Evolutionary conservation across 768 basidiomycete genomes (phyloP).

Genomic region (Hericium erinaceus): DNA sequence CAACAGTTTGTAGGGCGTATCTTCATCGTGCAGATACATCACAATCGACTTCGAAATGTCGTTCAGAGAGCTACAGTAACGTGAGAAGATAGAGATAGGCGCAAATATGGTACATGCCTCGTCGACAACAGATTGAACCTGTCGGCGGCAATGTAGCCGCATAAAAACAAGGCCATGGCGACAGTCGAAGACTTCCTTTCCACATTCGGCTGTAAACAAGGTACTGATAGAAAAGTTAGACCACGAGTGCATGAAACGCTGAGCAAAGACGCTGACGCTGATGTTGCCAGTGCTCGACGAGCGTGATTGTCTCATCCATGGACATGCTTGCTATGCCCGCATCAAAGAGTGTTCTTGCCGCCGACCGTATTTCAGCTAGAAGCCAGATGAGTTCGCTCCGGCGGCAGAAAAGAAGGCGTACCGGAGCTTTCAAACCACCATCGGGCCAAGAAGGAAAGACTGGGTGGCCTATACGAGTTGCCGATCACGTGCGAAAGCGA

Average conservation of each 20-base stretch:
- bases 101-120: conserved; percentile 34
- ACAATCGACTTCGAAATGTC: conserved; percentile 81
- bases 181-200: conserved; percentile 49
- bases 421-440: conserved; percentile 72
- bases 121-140: conserved; percentile 69
- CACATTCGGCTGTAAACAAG: conserved; percentile 48
- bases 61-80: conserved; percentile 50
- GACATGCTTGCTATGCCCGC: conserved; percentile 57
- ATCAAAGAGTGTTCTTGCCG: conserved; percentile 73
- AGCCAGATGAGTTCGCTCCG: not conserved
- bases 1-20: conserved; percentile 53
- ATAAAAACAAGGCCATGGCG: conserved; percentile 68
- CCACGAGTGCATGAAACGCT: conserved; percentile 9
- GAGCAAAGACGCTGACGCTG: conserved; percentile 34
- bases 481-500: conserved; percentile 60
- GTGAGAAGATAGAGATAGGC: not conserved
- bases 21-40: conserved; percentile 67
- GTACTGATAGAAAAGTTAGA: conserved; percentile 32
- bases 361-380: conserved; percentile 65
- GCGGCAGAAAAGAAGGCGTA: conserved; percentile 27
- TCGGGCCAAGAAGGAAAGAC: conserved; percentile 60
- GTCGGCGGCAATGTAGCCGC: conserved; percentile 76
- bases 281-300: conserved; percentile 59
- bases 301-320: conserved; percentile 51
- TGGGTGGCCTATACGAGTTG: conserved; percentile 51